Evolutionary conservation across 1,284 basidiomycete genomes (phyloP).

Genomic region (Exobasidium cylindrosporum): DNA sequence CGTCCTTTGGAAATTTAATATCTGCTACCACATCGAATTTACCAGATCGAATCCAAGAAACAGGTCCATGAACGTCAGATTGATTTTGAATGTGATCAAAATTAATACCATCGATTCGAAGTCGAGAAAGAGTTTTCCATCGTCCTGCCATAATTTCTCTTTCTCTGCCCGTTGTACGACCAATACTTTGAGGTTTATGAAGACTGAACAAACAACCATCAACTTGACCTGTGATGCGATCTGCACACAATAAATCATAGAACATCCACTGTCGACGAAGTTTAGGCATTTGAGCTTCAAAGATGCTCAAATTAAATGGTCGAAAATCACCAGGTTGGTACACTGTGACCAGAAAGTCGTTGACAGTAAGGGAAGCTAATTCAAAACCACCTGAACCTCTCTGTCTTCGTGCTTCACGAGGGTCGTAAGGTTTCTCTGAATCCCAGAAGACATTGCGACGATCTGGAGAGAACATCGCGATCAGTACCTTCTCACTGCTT

Average conservation of each 20-base stretch:
- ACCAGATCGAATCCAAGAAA: conserved; percentile 94
- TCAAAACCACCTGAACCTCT: conserved; percentile 82
- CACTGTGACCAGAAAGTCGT: conserved; percentile 90
- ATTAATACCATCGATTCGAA: conserved; percentile 93
- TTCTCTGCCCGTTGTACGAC: conserved; percentile 73
- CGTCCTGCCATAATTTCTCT: conserved; percentile 63
- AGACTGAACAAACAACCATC: conserved; percentile 97
- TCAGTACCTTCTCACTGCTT: neutral
- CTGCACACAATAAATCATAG: conserved; percentile 76
- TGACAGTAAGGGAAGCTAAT: conserved; percentile 79
- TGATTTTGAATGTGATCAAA: conserved; percentile 92
- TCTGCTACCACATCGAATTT: conserved; percentile 95
- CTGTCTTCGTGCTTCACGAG: conserved; percentile 73
- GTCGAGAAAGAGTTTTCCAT: conserved; percentile 87
- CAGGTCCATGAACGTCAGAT: conserved; percentile 70
- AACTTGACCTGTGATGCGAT: conserved; percentile 92
- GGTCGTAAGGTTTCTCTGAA: conserved; percentile 71
- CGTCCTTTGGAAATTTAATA: conserved; percentile 89
- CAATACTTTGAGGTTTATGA: conserved; percentile 94
- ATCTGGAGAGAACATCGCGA: conserved; percentile 61
- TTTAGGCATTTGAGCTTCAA: conserved; percentile 80
- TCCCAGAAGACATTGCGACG: conserved; percentile 87
- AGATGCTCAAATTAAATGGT: conserved; percentile 85
- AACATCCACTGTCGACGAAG: conserved; percentile 94
- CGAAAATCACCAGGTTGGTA: conserved; percentile 90